These are phyloP conservation scores for Coniochaeta sp. DNA, from an alignment of 2,329 filamentous ascomycete genomes.

Conservation along the genomic window DNA sequence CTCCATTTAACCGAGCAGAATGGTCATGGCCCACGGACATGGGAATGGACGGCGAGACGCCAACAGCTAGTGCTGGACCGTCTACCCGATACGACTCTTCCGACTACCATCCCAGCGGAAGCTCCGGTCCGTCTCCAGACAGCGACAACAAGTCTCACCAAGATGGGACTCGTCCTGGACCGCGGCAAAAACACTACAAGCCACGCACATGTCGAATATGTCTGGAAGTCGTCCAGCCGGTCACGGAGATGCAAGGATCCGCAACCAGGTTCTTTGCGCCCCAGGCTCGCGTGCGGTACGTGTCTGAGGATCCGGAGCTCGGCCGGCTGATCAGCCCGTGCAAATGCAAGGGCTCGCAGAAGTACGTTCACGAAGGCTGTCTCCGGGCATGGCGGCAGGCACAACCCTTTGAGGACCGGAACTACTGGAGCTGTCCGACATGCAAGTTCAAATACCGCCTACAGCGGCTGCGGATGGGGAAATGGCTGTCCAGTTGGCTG, in stretches of 20 bases:
- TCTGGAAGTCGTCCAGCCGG: slow-evolving; percentile 57
- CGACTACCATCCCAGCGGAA: not conserved
- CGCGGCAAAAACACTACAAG: slow-evolving; percentile 46
- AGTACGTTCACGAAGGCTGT: slow-evolving; percentile 91
- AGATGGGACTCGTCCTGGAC: not conserved
- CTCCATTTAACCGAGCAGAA: slow-evolving; percentile 3
- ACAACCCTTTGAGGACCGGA: slow-evolving; percentile 56
- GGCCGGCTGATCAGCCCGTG: slow-evolving; percentile 83
- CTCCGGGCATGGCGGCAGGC: slow-evolving; percentile 75
- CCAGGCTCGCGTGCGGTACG: slow-evolving; percentile 42
- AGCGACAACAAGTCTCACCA: not conserved
- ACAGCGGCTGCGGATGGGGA: slow-evolving; percentile 68
- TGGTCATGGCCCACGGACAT: slow-evolving; percentile 13
- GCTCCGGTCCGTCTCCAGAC: not conserved
- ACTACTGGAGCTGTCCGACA: slow-evolving; percentile 83
- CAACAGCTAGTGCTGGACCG: not conserved
- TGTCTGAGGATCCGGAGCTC: slow-evolving; percentile 64
- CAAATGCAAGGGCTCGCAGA: slow-evolving; percentile 85
- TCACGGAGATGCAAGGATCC: slow-evolving; percentile 30
- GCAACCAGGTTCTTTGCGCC: slow-evolving; percentile 24
- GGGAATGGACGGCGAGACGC: not conserved
- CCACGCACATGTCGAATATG: slow-evolving; percentile 84
- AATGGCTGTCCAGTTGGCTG: slow-evolving; percentile 57
- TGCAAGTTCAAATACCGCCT: slow-evolving; percentile 80
- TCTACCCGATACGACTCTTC: not conserved